Conservation (phyloP, 306 rosid species). For the Myrica gale region DNA sequence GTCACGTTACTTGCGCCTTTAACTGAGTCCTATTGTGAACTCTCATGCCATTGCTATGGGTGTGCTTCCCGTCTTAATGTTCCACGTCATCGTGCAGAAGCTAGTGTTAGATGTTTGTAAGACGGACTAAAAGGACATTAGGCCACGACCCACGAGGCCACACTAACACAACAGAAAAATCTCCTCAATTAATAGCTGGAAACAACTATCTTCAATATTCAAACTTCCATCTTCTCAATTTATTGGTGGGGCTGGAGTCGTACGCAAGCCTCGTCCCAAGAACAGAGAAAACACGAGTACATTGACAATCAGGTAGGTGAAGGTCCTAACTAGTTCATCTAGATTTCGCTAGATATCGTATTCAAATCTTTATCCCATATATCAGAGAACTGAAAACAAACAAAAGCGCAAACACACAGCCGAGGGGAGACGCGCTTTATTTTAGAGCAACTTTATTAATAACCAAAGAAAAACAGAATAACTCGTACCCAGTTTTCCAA, state of each 20-base stretch:
- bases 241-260: background rate
- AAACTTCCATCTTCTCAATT: background rate
- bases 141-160: background rate
- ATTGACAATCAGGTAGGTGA: background rate
- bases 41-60: background rate
- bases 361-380: background rate
- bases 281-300: background rate
- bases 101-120: background rate
- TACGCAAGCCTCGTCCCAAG: background rate
- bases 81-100: background rate
- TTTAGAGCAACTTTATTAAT: too few relatives aligned
- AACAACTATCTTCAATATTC: background rate
- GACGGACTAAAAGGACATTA: background rate
- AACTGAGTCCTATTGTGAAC: background rate
- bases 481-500: background rate
- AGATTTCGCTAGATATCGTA: background rate
- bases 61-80: too few relatives aligned
- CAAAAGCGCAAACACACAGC: background rate
- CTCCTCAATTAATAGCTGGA: background rate
- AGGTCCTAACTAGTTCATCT: background rate
- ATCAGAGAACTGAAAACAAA: slow-evolving; percentile 1
- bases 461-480: background rate
- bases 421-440: background rate
- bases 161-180: background rate
- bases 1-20: background rate